These are phyloP conservation scores for Eutreptiella sp. DNA, from an alignment of 208 protist genomes.

Conservation along the genomic window DNA sequence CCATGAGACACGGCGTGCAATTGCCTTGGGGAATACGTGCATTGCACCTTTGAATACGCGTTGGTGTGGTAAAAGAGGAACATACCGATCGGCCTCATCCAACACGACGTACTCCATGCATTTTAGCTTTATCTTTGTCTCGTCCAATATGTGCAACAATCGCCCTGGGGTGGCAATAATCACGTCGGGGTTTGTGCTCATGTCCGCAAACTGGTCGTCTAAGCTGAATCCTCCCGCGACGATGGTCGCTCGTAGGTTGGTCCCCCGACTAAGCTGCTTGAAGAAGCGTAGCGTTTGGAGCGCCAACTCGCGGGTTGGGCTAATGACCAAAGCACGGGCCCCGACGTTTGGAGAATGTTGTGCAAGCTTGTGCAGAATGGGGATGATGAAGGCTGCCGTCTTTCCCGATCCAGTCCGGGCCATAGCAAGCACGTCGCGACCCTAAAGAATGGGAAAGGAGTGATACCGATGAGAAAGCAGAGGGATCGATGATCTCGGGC, in stretches of 20 bases:
- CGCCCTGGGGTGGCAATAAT: conserved; percentile 98
- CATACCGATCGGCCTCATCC: conserved; percentile 99
- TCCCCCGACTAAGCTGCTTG: conserved; percentile 84
- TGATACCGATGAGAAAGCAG: not conserved
- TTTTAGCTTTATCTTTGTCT: conserved; percentile 81
- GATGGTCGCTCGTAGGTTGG: conserved; percentile 79
- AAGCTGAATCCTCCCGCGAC: conserved; percentile 94
- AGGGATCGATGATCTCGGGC: not conserved
- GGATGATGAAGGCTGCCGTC: conserved; percentile 97
- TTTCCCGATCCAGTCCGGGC: conserved; percentile 98
- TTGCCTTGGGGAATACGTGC: not conserved
- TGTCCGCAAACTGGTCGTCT: conserved; percentile 91
- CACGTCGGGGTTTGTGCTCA: conserved; percentile 95
- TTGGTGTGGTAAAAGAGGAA: too few species aligned
- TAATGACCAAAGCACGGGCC: conserved; percentile 90
- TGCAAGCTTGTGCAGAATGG: conserved; percentile 87
- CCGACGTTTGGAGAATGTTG: conserved; percentile 84
- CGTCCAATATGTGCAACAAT: conserved; percentile 91
- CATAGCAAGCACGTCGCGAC: conserved; percentile 98
- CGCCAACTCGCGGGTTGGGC: conserved; percentile 96
- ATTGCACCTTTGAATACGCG: not conserved
- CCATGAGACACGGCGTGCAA: too few species aligned
- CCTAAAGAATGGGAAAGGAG: conserved; percentile 50
- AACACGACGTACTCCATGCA: conserved; percentile 92
- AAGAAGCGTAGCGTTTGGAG: conserved; percentile 93